Percentiles rank a stretch among this genome's conserved stretches.
Conservation (phyloP, 345 rosid genomes). For the Raphanus raphanistrum region DNA sequence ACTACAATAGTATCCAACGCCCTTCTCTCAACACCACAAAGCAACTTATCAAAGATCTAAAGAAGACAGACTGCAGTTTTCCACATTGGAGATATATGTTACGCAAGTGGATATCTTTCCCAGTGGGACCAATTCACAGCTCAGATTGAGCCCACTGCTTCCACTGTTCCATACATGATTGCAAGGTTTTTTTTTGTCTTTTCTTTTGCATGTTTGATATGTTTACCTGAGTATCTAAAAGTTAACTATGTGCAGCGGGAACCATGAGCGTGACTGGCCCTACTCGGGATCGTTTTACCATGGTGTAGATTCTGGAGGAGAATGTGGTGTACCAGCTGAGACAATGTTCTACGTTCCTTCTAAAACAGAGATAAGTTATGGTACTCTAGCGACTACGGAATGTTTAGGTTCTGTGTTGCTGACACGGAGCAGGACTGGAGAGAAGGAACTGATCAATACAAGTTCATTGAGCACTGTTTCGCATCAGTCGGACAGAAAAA, state of each 20-base stretch:
- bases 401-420: constrained; percentile 74
- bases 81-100: constrained; percentile 71
- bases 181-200: constrained; percentile 50
- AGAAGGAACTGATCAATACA: constrained; percentile 71
- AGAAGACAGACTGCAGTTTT: constrained; percentile 57
- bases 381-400: constrained; percentile 75
- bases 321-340: constrained; percentile 72
- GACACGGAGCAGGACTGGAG: constrained; percentile 82
- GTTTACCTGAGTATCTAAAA: background rate
- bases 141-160: constrained; percentile 69
- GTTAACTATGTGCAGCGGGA: constrained; percentile 47
- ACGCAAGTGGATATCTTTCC: constrained; percentile 72
- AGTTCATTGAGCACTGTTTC: constrained; percentile 67
- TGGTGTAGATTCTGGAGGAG: constrained; percentile 69
- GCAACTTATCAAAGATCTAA: constrained; percentile 56
- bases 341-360: constrained; percentile 70
- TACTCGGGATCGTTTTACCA: constrained; percentile 65
- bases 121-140: constrained; percentile 79
- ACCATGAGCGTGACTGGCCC: constrained; percentile 80
- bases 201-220: background rate
- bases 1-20: constrained; percentile 48
- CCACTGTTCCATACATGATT: constrained; percentile 66
- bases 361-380: constrained; percentile 67
- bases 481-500: constrained; percentile 69
- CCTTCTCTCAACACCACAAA: constrained; percentile 69